Evolutionary conservation across 345 rosid genomes (phyloP).

Genomic region (Brassica napus): Da-Ae NC_063440.1:1146501-1147000

Average conservation of each 20-base stretch:
- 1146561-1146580: too few relatives aligned
- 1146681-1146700: neutral
- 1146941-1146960: neutral
- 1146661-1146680: neutral
- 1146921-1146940: neutral
- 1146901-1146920: slow-evolving; percentile 12
- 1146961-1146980: neutral
- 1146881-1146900: slow-evolving; percentile 11
- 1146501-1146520: too few relatives aligned
- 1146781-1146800: neutral
- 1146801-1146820: too few relatives aligned
- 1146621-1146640: neutral
- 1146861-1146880: slow-evolving; percentile 2
- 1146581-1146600: too few relatives aligned
- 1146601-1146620: neutral
- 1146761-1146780: neutral
- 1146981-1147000: neutral
- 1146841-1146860: neutral
- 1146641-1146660: neutral
- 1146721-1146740: too few relatives aligned
- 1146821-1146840: neutral
- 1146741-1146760: too few relatives aligned
- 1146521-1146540: too few relatives aligned
- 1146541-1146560: too few relatives aligned
- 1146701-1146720: neutral